Base-by-base conservation (phyloP, 2,329 filamentous ascomycete species). In the Ceratocystiopsis brevicomis region DNA sequence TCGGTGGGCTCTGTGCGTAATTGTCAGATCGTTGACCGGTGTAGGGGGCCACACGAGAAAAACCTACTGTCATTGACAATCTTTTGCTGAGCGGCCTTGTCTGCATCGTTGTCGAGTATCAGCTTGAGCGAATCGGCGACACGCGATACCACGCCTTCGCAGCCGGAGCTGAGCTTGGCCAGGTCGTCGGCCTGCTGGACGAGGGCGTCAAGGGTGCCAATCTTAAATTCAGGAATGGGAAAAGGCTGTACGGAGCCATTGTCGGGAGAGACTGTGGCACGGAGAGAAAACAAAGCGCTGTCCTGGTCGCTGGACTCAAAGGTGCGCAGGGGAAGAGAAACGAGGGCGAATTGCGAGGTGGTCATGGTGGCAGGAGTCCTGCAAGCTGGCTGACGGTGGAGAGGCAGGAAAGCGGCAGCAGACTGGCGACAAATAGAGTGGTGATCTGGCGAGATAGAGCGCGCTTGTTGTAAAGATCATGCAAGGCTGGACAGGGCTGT, bases 141-240 rank as follows among this genome's bases (percentile, higher is more conserved):
- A 65, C 95, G 96, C 53, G 70, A 71, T 36, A 93, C 87, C 8
- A 95, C 84, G 43, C 69, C 73, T 61, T 87, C 76, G 59, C 86
- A 94, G 34, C 73, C 71, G 34, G 69, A 61, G 52, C 92, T 84
- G 42, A 96, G 76, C 73, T 95, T 96, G 46, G 78, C 72, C 44
- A 98, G 68, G 56, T 96, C 90, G 57, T 98, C 90, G 45, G 90
- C 90, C 62, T 98, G 88, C 63, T 94, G 84, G 38, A 98, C 86
- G 45, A 98, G 70, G 36, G 82, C 85, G 64, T 98, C 90, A 35
- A 98, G 71, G 0, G 90, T 95, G 46, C 90, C 90, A 59, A 98
- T 93, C 68, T 96, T 98, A 72, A 98, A 95, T 51, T 86, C 80
- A 17, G 90, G 90, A 49, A 96, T 81, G 45, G 73, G 66, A 57